These are phyloP conservation scores for Streptanthus diversifolius DNA, from an alignment of 345 rosid species.

Conservation along the genomic window DNA sequence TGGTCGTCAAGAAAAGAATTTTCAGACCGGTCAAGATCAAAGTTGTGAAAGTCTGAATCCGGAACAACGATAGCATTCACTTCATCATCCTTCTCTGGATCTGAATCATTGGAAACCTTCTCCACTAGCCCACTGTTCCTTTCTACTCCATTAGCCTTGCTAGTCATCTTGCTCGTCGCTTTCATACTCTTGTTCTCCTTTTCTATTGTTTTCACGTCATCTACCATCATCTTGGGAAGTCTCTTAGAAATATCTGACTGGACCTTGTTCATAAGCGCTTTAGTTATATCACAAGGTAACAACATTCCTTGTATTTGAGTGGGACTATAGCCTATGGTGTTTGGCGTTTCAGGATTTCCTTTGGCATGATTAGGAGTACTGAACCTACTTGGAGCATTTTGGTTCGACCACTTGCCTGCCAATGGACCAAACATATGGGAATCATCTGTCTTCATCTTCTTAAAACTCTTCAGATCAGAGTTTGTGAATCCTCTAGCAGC, in stretches of 20 bases:
- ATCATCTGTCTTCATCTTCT: slow-evolving; percentile 49
- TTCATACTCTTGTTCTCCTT: slow-evolving; percentile 34
- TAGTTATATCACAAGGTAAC: slow-evolving; percentile 44
- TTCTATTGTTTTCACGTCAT: slow-evolving; percentile 25
- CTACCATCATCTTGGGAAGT: slow-evolving; percentile 45
- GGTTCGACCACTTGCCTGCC: slow-evolving; percentile 33
- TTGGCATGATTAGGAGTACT: slow-evolving; percentile 34
- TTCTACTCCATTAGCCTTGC: slow-evolving; percentile 21
- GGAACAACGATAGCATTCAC: slow-evolving; percentile 62
- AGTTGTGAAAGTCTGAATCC: slow-evolving; percentile 90
- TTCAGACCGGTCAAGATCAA: slow-evolving; percentile 76
- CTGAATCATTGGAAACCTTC: slow-evolving; percentile 17
- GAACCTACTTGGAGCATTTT: slow-evolving; percentile 34
- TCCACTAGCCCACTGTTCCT: slow-evolving; percentile 1
- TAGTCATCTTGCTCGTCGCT: slow-evolving; percentile 22
- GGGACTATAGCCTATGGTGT: slow-evolving; percentile 34
- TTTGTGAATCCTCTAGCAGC: slow-evolving; percentile 31
- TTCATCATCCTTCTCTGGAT: slow-evolving; percentile 25
- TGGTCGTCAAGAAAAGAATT: slow-evolving; percentile 66
- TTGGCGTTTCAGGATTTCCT: slow-evolving; percentile 34
- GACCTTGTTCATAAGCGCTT: slow-evolving; percentile 53
- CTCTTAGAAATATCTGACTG: slow-evolving; percentile 36
- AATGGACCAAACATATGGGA: slow-evolving; percentile 26
- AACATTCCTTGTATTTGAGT: slow-evolving; percentile 43
- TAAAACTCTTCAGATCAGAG: slow-evolving; percentile 37